Conservation (phyloP, 1,284 basidiomycete genomes). For the Microbotryomycetes sp. region DNA sequence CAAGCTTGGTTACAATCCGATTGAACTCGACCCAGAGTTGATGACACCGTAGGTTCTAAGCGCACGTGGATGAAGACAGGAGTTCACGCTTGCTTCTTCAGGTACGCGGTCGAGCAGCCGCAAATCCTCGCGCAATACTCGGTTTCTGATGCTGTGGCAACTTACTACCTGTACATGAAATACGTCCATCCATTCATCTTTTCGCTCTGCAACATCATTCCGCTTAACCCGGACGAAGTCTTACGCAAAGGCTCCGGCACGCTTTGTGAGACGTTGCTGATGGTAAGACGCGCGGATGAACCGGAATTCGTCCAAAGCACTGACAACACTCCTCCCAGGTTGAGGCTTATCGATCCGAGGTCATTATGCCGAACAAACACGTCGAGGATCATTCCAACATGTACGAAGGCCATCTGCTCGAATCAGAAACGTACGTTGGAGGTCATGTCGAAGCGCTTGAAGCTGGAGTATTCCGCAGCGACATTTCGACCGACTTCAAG, state of each 20-base stretch:
- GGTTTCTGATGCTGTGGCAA: conserved; percentile 98
- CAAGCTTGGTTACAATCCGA: conserved; percentile 94
- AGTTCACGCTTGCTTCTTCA: conserved; percentile 40
- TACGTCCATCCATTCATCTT: conserved; percentile 99
- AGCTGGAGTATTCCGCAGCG: conserved; percentile 95
- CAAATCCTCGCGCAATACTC: conserved; percentile 95
- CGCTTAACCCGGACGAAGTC: conserved; percentile 93
- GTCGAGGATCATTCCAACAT: conserved; percentile 88
- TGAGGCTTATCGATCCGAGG: conserved; percentile 82
- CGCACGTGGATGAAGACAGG: too few species aligned
- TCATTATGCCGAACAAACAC: conserved; percentile 98
- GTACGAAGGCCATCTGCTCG: conserved; percentile 90
- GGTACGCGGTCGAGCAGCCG: conserved; percentile 94
- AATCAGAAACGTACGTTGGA: conserved; percentile 97
- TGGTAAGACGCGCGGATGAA: conserved; percentile 55
- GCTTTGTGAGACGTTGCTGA: conserved; percentile 92
- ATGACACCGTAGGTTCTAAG: conserved; percentile 80
- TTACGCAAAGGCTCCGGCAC: conserved; percentile 93
- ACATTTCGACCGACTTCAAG: conserved; percentile 93
- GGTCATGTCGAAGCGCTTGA: conserved; percentile 98
- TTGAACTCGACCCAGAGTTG: conserved; percentile 94
- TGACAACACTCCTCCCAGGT: conserved; percentile 52
- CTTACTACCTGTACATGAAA: conserved; percentile 99
- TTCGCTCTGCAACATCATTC: conserved; percentile 98
- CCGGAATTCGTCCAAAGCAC: background rate